Evolutionary conservation across 2,329 filamentous ascomycete species (phyloP).

Genomic region (Rutstroemia sp.): DNA sequence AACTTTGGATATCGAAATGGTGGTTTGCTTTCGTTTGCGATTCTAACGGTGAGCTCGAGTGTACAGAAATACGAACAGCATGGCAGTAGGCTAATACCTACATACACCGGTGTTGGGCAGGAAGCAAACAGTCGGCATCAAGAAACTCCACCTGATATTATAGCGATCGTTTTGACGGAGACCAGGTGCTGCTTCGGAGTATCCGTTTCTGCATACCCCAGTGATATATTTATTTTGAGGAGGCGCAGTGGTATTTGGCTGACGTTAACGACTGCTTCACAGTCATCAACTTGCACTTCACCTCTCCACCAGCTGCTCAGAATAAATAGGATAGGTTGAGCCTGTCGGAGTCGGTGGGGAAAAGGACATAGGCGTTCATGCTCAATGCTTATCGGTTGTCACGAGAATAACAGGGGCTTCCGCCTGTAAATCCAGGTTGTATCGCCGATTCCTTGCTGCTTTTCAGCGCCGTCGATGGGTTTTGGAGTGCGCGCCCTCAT

Average conservation of each 20-base stretch:
- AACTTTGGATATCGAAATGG: neutral
- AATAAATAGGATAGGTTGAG: neutral
- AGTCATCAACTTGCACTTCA: neutral
- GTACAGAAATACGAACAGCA: neutral
- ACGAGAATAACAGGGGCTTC: neutral
- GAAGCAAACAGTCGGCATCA: neutral
- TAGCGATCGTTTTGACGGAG: neutral
- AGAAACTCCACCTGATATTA: neutral
- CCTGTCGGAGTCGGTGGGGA: neutral
- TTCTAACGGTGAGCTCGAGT: neutral
- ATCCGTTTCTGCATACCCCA: neutral
- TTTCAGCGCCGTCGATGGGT: neutral
- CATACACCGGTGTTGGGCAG: neutral
- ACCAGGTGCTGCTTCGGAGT: neutral
- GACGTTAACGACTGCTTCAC: neutral
- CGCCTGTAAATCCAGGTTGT: neutral
- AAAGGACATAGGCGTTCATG: neutral
- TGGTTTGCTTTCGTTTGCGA: neutral
- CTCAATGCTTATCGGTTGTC: neutral
- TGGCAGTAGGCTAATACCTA: neutral
- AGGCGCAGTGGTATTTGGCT: neutral
- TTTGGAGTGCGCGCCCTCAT: neutral
- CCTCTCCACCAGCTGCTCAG: neutral
- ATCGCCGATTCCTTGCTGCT: neutral
- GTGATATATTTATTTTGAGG: neutral